Conservation (phyloP, 176 grass and related monocot species). For the Triticum urartu region DNA sequence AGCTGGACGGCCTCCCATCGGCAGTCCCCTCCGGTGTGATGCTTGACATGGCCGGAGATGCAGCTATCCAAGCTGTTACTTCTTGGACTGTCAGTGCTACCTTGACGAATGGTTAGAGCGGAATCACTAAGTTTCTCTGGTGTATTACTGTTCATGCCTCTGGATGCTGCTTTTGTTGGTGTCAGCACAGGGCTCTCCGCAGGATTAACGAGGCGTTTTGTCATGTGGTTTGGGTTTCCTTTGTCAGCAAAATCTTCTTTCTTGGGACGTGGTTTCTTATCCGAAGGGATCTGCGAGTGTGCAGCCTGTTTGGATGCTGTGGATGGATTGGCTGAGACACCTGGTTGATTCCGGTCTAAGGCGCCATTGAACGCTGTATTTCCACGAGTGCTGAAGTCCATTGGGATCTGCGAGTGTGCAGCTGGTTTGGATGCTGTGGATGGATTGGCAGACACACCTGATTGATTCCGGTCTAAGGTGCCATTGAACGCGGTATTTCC, state of each 20-base stretch:
- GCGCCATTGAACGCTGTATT: slow-evolving; percentile 10
- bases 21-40: slow-evolving; percentile 58
- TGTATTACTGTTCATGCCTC: background rate
- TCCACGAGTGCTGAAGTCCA: slow-evolving; percentile 30
- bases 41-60: slow-evolving; percentile 25
- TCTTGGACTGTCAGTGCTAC: background rate
- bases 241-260: slow-evolving; percentile 30
- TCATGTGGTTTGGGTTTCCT: background rate
- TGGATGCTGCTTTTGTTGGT: background rate
- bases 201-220: background rate
- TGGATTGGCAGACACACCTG: background rate
- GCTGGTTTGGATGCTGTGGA: slow-evolving; percentile 1
- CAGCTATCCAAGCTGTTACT: slow-evolving; percentile 21
- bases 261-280: slow-evolving; percentile 32
- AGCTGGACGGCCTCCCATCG: slow-evolving; percentile 55
- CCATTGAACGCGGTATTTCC: slow-evolving; percentile 3
- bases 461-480: slow-evolving; percentile 32
- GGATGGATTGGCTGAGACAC: slow-evolving; percentile 22
- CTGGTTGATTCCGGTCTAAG: slow-evolving; percentile 28
- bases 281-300: slow-evolving; percentile 17
- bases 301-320: slow-evolving; percentile 22
- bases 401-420: slow-evolving; percentile 13
- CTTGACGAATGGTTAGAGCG: background rate
- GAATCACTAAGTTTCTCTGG: background rate
- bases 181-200: background rate